phyloP scores from a whole-genome alignment of 208 protist species.

The Leptomonas seymouri region DNA sequence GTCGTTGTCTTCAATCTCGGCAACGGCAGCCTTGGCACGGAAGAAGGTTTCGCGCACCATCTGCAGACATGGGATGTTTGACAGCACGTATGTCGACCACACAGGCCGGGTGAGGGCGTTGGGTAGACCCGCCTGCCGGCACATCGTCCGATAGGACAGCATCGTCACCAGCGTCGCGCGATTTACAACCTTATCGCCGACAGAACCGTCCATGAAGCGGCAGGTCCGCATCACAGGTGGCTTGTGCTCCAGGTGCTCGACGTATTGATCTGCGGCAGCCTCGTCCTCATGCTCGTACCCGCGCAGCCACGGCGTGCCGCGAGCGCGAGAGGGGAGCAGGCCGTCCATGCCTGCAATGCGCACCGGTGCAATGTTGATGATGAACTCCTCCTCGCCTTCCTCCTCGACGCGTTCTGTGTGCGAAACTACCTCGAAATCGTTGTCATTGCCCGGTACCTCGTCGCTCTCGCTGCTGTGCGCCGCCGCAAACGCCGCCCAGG shows the following conservation, averaged over 20 bases:
- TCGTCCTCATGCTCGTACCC: constrained; percentile 30
- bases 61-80: constrained; percentile 55
- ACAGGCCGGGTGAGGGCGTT: constrained; percentile 48
- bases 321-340: constrained; percentile 36
- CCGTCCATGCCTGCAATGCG: constrained; percentile 53
- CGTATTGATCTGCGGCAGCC: constrained; percentile 31
- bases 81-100: constrained; percentile 46
- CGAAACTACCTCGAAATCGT: constrained; percentile 13
- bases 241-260: constrained; percentile 24
- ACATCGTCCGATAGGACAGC: constrained; percentile 40
- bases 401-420: constrained; percentile 34
- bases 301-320: constrained; percentile 61
- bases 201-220: constrained; percentile 47
- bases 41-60: constrained; percentile 58
- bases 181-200: constrained; percentile 51
- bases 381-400: constrained; percentile 39
- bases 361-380: constrained; percentile 49
- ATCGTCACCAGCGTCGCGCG: constrained; percentile 39
- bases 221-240: constrained; percentile 56
- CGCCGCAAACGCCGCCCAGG: constrained; percentile 13
- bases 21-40: constrained; percentile 40
- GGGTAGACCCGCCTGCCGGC: constrained; percentile 36
- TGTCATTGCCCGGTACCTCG: constrained; percentile 12
- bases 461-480: background rate
- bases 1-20: constrained; percentile 46